A percentile compares a stretch with the other conserved stretches of the same genome.
These are phyloP conservation scores for Cercospora janseana DNA, from an alignment of 2,329 filamentous ascomycete genomes.

Conservation along the genomic window DNA sequence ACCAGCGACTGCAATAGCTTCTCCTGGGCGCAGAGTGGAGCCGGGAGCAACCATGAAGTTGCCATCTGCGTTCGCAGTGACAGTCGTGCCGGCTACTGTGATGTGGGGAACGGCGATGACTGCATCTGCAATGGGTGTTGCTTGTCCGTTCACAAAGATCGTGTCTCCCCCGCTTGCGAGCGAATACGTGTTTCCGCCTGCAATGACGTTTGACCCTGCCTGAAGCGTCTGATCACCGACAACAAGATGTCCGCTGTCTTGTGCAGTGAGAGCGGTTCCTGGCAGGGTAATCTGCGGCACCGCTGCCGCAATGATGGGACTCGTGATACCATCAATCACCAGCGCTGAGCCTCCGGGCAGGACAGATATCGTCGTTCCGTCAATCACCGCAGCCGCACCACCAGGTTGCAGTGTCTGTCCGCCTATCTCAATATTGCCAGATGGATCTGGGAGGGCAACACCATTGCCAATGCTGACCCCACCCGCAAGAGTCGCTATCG, in stretches of 20 bases:
- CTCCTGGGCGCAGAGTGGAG: not conserved
- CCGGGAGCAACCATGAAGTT: not conserved
- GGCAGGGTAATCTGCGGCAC: not conserved
- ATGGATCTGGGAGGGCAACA: not conserved
- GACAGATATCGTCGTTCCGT: not conserved
- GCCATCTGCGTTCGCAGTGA: not conserved
- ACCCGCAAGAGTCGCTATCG: not conserved
- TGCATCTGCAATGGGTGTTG: not conserved
- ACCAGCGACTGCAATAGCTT: not conserved
- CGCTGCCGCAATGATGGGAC: not conserved
- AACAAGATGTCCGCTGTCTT: not conserved
- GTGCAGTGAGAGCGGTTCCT: not conserved
- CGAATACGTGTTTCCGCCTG: conserved; percentile 5
- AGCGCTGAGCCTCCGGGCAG: not conserved
- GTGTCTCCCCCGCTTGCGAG: conserved; percentile 5
- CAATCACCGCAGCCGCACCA: not conserved
- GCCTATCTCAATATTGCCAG: not conserved
- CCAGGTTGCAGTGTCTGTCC: not conserved
- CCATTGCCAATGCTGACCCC: not conserved
- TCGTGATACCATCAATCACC: not conserved
- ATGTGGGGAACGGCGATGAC: not conserved
- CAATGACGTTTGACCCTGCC: conserved; percentile 1
- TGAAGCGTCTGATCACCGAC: conserved; percentile 4
- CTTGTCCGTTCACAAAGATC: conserved; percentile 10
- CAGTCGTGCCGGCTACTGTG: not conserved